A percentile compares a stretch with the other conserved stretches of the same genome.
Conservation (phyloP, 495 filamentous ascomycete genomes). For the Tuber melanosporum region DNA sequence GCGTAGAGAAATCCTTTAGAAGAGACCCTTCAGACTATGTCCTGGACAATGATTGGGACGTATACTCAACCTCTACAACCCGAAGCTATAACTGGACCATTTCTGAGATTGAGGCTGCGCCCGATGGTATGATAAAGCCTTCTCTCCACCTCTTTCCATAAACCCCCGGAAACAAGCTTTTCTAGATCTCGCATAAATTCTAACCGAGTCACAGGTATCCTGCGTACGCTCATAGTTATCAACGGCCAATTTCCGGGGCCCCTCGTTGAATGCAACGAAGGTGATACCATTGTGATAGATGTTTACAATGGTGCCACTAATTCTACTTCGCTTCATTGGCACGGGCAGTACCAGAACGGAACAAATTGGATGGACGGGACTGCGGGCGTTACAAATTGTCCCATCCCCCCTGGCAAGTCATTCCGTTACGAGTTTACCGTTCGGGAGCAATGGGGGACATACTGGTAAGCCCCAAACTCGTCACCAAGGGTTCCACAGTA, state of each 20-base stretch:
- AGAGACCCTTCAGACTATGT: slow-evolving; percentile 44
- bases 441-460: slow-evolving; percentile 26
- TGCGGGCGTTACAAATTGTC: slow-evolving; percentile 58
- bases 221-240: slow-evolving; percentile 51
- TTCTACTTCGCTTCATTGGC: slow-evolving; percentile 55
- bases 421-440: slow-evolving; percentile 50
- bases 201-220: slow-evolving; percentile 43
- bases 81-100: slow-evolving; percentile 47
- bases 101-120: slow-evolving; percentile 43
- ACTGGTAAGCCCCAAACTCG: slow-evolving; percentile 18
- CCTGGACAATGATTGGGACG: slow-evolving; percentile 45
- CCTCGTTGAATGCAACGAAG: slow-evolving; percentile 46
- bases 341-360: slow-evolving; percentile 59
- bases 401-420: slow-evolving; percentile 54
- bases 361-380: slow-evolving; percentile 61
- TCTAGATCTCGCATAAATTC: not conserved
- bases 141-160: slow-evolving; percentile 4
- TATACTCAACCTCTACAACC: slow-evolving; percentile 43
- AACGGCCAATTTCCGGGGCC: slow-evolving; percentile 55
- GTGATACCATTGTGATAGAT: slow-evolving; percentile 39
- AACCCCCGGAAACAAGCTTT: not conserved
- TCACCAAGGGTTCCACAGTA: not conserved
- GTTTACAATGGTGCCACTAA: slow-evolving; percentile 41
- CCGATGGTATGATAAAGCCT: slow-evolving; percentile 8
- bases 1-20: slow-evolving; percentile 17